phyloP scores from a whole-genome alignment of 345 rosid species.

The Capsella bursapastoris region DNA sequence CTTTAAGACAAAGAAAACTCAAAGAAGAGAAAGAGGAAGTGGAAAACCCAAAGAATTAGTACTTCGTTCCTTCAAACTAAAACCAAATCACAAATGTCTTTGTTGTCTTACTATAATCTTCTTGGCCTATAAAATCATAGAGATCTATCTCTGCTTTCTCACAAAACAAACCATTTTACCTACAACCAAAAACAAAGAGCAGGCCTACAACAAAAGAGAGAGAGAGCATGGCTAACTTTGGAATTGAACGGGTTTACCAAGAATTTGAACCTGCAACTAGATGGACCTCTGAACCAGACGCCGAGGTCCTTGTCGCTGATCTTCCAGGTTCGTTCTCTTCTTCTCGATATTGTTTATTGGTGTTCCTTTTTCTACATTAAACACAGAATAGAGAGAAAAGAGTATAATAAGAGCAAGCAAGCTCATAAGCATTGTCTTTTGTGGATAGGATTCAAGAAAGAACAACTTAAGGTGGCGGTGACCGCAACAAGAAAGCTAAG shows the following conservation, averaged over 20 bases:
- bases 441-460: conserved; percentile 47
- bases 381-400: background rate
- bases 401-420: conserved; percentile 5
- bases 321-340: conserved; percentile 44
- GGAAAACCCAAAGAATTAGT: conserved; percentile 45
- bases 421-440: conserved; percentile 30
- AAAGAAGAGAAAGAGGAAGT: conserved; percentile 40
- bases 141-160: conserved; percentile 30
- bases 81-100: conserved; percentile 35
- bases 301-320: conserved; percentile 44
- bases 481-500: conserved; percentile 43
- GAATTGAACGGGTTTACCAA: conserved; percentile 40
- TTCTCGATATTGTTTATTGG: conserved; percentile 35
- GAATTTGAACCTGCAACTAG: conserved; percentile 40
- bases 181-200: conserved; percentile 35
- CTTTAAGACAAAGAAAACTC: conserved; percentile 45
- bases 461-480: conserved; percentile 43
- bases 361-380: conserved; percentile 16
- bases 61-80: conserved; percentile 41
- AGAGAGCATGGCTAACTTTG: conserved; percentile 38
- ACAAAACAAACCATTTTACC: conserved; percentile 21
- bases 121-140: conserved; percentile 36
- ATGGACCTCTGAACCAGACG: conserved; percentile 46
- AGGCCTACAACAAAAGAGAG: background rate
- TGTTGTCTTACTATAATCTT: conserved; percentile 25